These are phyloP conservation scores for Suillus luteus DNA, from an alignment of 768 basidiomycete genomes.

Conservation along the genomic window DNA sequence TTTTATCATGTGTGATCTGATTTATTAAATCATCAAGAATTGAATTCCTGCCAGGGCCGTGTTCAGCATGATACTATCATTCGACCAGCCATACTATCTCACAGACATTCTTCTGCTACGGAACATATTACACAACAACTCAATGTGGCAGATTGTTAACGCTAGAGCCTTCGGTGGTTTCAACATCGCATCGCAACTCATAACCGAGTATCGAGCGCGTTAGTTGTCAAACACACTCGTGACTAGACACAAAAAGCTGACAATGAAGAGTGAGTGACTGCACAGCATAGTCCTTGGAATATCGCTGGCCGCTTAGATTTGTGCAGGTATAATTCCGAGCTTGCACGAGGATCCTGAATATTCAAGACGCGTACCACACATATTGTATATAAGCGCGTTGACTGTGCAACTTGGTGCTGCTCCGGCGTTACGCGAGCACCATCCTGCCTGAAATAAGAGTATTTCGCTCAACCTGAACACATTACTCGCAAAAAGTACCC, in stretches of 20 bases:
- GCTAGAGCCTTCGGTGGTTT: no score
- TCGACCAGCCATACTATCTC: background rate
- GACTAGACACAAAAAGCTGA: slow-evolving; percentile 57
- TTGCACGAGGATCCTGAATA: slow-evolving; percentile 38
- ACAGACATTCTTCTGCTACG: background rate
- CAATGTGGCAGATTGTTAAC: background rate
- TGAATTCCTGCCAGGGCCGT: slow-evolving; percentile 60
- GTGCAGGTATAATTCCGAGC: slow-evolving; percentile 45
- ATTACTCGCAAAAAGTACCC: no score
- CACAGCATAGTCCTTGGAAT: slow-evolving; percentile 48
- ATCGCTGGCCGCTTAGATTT: slow-evolving; percentile 61
- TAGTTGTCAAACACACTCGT: slow-evolving; percentile 57
- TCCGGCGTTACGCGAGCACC: slow-evolving; percentile 62
- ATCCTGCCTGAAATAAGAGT: slow-evolving; percentile 40
- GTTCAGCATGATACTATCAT: slow-evolving; percentile 52
- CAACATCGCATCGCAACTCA: slow-evolving; percentile 61
- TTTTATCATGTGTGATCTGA: no score
- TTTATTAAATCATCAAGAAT: slow-evolving; percentile 15
- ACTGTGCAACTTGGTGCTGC: slow-evolving; percentile 61
- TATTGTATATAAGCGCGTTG: slow-evolving; percentile 61
- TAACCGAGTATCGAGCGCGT: slow-evolving; percentile 55
- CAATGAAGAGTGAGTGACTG: slow-evolving; percentile 14
- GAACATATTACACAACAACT: no score
- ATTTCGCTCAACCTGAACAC: no score
- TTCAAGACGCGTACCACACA: slow-evolving; percentile 28